Conservation (phyloP, 2,329 filamentous ascomycete genomes). For the Ascochyta lentis region DNA sequence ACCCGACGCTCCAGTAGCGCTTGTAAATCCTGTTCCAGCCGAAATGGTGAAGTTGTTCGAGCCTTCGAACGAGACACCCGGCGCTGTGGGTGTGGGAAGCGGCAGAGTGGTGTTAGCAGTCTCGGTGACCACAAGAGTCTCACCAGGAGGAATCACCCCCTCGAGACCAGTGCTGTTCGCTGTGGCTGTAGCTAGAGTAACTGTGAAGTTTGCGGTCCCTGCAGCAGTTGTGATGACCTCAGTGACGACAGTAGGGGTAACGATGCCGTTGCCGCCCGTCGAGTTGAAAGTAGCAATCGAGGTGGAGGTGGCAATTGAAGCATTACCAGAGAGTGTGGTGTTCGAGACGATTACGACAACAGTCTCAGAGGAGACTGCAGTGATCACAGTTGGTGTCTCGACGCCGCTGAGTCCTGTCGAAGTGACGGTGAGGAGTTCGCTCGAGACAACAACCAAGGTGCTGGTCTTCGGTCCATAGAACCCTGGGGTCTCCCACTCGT, state of each 20-base stretch:
- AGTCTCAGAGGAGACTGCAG: slow-evolving; percentile 10
- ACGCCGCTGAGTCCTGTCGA: slow-evolving; percentile 22
- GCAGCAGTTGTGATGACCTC: slow-evolving; percentile 9
- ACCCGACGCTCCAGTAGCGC: background rate
- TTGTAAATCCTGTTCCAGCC: slow-evolving; percentile 1
- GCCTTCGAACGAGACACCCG: slow-evolving; percentile 7
- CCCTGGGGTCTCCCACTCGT: slow-evolving; percentile 4
- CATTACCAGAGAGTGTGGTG: slow-evolving; percentile 14
- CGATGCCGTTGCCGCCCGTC: slow-evolving; percentile 12
- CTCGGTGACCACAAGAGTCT: background rate
- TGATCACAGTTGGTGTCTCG: slow-evolving; percentile 12
- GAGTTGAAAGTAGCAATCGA: slow-evolving; percentile 11
- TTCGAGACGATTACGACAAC: slow-evolving; percentile 7
- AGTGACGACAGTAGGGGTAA: slow-evolving; percentile 10
- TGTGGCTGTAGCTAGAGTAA: slow-evolving; percentile 5
- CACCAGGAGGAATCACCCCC: slow-evolving; percentile 18
- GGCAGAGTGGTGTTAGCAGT: slow-evolving; percentile 7
- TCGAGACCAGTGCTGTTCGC: slow-evolving; percentile 15
- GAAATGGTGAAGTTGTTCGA: slow-evolving; percentile 14
- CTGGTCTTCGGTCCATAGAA: slow-evolving; percentile 9
- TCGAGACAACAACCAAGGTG: slow-evolving; percentile 10
- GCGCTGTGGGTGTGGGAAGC: background rate
- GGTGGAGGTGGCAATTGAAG: background rate
- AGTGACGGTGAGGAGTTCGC: slow-evolving; percentile 10
- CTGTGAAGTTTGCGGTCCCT: slow-evolving; percentile 9